Base-by-base conservation (phyloP, 805 yeast genomes). In the Huiozyma sinensis region DNA sequence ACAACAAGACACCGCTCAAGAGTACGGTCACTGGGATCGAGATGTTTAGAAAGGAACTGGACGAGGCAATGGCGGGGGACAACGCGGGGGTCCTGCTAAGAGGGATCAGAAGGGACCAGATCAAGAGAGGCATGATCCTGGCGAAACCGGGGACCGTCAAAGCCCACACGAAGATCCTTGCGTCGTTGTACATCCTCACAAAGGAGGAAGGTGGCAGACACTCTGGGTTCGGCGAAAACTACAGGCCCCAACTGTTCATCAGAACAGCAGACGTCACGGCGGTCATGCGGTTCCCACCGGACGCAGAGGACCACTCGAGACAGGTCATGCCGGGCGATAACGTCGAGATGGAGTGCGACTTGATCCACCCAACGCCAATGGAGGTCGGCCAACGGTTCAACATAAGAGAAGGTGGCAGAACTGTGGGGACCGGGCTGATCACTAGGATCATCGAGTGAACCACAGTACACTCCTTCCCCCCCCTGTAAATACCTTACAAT, bases 171-270 rank as follows among this genome's bases (percentile, higher is more conserved):
- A 88, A 86, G 75, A 79, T 90, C 76, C 76, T 92, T 65, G 89
- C 96, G 50, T 90, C 97, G 41, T 71, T 90, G 64, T 92, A 92
- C 71, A 79, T 90, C 52, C 76, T 92, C 66, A 77, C 95, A 64
- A 83, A 87, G 70, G 97, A 92, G 64, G 98, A 92, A 74, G 98
- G 98, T 78, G 98, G 98, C 62, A 90, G 98, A 74, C 95, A 87
- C 76, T 84, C 95, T 52, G 94, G 95, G 54, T 92, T 92, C 69
- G 90, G 90, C 63, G 87, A 83, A 70, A 83, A 88, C 79, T 92
- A 89, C 81, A 86, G 95, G 76, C 98, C 98, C 50, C 98, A 92
- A 73, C 76, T 90, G 77, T 92, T 83, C 71, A 77, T 92, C 64
- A 85, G 97, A 73, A 89, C 98, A 53, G 86, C 95, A 52, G 95